Base-by-base conservation (phyloP, 176 grass and related monocot species). In the Raddia distichophylla region DNA sequence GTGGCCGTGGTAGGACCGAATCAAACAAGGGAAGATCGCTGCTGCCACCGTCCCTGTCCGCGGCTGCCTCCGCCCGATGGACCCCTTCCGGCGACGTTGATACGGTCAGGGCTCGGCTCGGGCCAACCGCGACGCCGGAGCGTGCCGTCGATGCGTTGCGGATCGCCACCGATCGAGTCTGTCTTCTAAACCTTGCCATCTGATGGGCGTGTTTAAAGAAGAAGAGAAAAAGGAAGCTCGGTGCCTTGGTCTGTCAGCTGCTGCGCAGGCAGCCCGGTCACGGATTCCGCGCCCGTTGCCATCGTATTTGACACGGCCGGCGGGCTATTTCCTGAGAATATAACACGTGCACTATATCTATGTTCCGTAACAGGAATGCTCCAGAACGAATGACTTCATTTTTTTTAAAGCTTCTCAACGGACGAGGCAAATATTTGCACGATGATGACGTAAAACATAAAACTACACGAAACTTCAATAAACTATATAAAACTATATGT, bases 31-130 rank as follows among this genome's bases (percentile, higher is more conserved):
- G 37, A 45, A 60, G n/a, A 72, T 46, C 35, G 40, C 63, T 37
- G 44, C 63, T 20, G 44, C 54, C 42, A 27, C 54, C 67, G 46
- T 52, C 54, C 32, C 27, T 9, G 8, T 73, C 49, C 27, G 48
- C 27, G 22, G 22, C 49, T 7, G 27, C 27, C 48, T 52, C 8
- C 33, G 69, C 48, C 7, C 47, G 48, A 53, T 72, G 49, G 48
- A 53, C 49, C 48, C 27, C 63, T 61, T 77, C 64, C 33, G 74
- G 20, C 74, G 74, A 61, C 54, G 82, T 67, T 61, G 82, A 77
- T 60, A 19, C 74, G 44, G 32, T 77, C 73, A 74, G 58, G 80
- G 80, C 5, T 64, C 45, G 40, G 54, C 2, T 19, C 44, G 4
- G n/a, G 15, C 9, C 15, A 10, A 20, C 57, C 8, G 7, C 57